Conservation (phyloP, 73 alveolate genomes). For the Tetrahymena thermophila region DNA sequence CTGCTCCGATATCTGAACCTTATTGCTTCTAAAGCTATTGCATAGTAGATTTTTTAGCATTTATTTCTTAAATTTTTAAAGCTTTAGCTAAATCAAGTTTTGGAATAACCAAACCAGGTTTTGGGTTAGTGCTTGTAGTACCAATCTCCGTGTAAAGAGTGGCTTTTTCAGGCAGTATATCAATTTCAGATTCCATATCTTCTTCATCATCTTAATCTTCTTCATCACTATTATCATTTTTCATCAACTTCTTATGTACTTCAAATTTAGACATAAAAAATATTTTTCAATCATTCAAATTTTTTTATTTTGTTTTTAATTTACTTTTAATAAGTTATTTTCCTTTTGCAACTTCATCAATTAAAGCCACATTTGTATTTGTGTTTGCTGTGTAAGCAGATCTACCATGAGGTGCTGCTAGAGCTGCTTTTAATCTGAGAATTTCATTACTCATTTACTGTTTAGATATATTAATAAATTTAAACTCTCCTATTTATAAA, state of each 20-base stretch:
- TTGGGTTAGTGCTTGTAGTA: not conserved
- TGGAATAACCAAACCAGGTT: not conserved
- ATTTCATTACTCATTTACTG: not conserved
- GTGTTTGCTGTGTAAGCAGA: not conserved
- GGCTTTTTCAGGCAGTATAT: not conserved
- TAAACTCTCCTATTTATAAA: not conserved
- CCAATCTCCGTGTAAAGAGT: not conserved
- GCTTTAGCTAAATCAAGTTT: not conserved
- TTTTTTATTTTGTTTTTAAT: not conserved
- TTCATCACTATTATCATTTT: not conserved
- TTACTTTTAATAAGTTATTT: not conserved
- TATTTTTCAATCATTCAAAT: not conserved
- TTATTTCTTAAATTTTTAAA: not conserved
- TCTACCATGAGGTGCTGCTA: not conserved
- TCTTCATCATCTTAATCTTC: not conserved
- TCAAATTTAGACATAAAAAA: not conserved
- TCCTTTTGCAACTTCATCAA: not conserved
- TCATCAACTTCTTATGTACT: not conserved
- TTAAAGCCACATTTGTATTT: not conserved
- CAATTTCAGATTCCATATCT: not conserved
- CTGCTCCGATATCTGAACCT: not conserved
- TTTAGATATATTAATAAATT: not conserved
- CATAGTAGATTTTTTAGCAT: not conserved
- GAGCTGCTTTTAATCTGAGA: not conserved
- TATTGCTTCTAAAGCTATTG: not conserved